phyloP scores from a whole-genome alignment of 129 eudicot genomes.

The sunflower (Helianthus annuus) region DNA sequence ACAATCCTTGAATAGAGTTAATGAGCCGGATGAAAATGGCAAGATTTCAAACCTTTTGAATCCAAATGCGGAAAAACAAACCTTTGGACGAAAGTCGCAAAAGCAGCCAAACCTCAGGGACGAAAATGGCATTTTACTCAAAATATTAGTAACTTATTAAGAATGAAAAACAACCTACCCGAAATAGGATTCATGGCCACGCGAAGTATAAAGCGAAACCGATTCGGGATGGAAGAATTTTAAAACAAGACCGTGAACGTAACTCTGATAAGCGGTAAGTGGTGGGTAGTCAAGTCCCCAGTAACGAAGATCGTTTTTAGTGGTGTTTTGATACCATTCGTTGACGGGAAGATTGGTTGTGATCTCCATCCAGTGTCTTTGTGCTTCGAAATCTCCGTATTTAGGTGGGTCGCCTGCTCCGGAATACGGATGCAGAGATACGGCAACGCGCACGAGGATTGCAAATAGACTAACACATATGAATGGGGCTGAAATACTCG shows the following conservation, averaged over 20 bases:
- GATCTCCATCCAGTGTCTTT: slow-evolving; percentile 99
- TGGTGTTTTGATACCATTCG: slow-evolving; percentile 83
- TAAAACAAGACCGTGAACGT: slow-evolving; percentile 66
- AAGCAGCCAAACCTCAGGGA: too few species aligned
- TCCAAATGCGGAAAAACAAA: too few species aligned
- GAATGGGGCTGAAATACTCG: slow-evolving; percentile 49
- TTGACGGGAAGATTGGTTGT: slow-evolving; percentile 69
- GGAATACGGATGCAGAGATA: slow-evolving; percentile 86
- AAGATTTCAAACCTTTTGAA: too few species aligned
- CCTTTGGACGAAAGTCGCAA: too few species aligned
- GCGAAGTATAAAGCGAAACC: slow-evolving; percentile 63
- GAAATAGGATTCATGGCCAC: slow-evolving; percentile 88
- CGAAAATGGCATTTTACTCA: too few species aligned
- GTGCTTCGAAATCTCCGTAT: slow-evolving; percentile 97
- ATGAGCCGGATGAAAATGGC: too few species aligned
- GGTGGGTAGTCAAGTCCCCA: slow-evolving; percentile 99
- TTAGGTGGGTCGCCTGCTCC: slow-evolving; percentile 83
- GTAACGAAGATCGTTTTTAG: slow-evolving; percentile 71
- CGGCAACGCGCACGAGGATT: slow-evolving; percentile 57
- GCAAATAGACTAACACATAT: slow-evolving; percentile 70
- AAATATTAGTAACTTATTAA: not conserved
- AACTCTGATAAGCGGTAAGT: slow-evolving; percentile 93
- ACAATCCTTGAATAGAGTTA: too few species aligned
- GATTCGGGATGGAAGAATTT: slow-evolving; percentile 64
- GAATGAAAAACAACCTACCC: slow-evolving; percentile 48